These are phyloP conservation scores for Solanum pimpinellifolium DNA, from an alignment of 257 asterid species.

Conservation along the genomic window DNA sequence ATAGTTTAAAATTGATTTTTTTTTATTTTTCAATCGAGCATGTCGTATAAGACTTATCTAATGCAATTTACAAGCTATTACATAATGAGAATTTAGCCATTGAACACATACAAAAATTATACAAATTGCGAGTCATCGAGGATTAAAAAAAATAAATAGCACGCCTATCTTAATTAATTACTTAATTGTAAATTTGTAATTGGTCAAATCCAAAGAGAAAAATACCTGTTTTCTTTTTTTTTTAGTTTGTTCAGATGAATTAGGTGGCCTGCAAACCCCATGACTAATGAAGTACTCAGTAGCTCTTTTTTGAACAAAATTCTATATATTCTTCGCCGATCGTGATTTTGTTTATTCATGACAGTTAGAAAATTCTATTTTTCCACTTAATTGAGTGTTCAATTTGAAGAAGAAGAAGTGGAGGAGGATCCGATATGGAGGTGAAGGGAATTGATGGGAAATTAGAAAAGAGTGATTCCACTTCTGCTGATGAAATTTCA, in stretches of 20 bases:
- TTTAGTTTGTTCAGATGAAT: background rate
- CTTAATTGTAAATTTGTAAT: background rate
- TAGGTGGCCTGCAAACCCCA: background rate
- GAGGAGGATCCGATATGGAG: background rate
- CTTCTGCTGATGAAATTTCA: slow-evolving; percentile 32
- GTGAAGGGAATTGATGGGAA: background rate
- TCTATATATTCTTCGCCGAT: background rate
- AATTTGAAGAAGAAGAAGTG: background rate
- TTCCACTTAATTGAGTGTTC: background rate
- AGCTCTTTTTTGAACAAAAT: background rate
- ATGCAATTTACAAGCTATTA: too few species aligned
- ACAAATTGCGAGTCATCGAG: too few species aligned
- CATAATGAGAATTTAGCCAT: too few species aligned
- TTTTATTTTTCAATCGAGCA: too few species aligned
- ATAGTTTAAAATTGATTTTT: too few species aligned
- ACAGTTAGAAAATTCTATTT: background rate
- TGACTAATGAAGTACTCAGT: background rate
- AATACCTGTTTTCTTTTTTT: background rate
- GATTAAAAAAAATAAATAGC: background rate
- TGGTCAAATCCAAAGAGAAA: background rate
- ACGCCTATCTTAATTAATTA: background rate
- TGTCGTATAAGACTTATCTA: fast-evolving
- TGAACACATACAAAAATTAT: too few species aligned
- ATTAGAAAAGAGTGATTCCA: background rate
- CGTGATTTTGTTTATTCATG: background rate